Conservation (phyloP, 2,329 filamentous ascomycete genomes). For the Zelopaecilomyces penicillatus region DNA sequence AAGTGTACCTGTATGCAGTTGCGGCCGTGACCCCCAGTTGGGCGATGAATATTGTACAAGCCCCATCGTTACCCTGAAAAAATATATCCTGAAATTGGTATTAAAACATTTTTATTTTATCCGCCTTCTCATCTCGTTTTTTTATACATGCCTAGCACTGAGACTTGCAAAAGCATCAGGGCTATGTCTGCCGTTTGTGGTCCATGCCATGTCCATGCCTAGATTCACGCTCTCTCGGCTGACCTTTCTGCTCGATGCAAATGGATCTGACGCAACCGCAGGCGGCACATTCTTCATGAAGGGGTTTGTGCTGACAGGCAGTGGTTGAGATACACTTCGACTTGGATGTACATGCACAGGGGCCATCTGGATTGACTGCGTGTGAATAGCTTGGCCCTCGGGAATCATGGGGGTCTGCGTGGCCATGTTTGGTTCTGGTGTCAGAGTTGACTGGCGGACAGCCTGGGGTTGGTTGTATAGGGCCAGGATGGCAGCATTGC, state of each 20-base stretch:
- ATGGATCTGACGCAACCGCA: conserved; percentile 34
- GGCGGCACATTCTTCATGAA: conserved; percentile 35
- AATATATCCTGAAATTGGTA: no score
- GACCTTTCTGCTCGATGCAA: conserved; percentile 19
- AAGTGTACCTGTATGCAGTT: no score
- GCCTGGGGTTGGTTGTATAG: conserved; percentile 58
- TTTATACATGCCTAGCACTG: conserved; percentile 50
- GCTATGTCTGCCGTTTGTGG: conserved; percentile 60
- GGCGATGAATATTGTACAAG: no score
- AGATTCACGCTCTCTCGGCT: conserved; percentile 66
- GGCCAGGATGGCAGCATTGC: conserved; percentile 69
- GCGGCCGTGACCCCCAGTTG: no score
- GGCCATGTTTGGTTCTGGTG: conserved; percentile 21
- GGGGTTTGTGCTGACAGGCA: conserved; percentile 47
- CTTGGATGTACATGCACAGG: conserved; percentile 16
- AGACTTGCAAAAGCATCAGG: conserved; percentile 73
- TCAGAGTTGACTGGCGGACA: conserved; percentile 30
- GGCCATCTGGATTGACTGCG: conserved; percentile 19
- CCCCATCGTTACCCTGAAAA: no score
- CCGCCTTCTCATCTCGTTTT: conserved; percentile 14
- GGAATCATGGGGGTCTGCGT: conserved; percentile 19
- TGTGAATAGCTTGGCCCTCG: conserved; percentile 19
- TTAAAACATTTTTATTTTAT: background rate
- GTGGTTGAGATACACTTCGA: conserved; percentile 23
- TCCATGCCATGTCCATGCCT: conserved; percentile 56